Percentiles rank a stretch among this genome's conserved stretches.
phyloP scores from a whole-genome alignment of 108 stramenopile genomes.

The Cyclotella cryptica region DNA sequence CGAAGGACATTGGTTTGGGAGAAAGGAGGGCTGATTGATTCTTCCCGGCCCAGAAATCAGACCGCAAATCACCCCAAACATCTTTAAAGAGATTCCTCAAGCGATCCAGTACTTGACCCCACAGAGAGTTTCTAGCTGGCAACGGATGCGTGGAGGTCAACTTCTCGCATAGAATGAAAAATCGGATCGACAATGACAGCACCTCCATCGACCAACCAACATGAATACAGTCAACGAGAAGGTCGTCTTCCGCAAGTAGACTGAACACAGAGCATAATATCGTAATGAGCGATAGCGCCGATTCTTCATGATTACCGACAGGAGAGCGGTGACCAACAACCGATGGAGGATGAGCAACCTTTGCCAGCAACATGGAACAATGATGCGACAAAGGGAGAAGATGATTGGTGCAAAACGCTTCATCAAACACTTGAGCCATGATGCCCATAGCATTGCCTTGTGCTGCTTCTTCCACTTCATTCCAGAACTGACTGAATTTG shows the following conservation, averaged over 20 bases:
- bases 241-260: slow-evolving; percentile 28
- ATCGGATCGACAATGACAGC: slow-evolving; percentile 30
- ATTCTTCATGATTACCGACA: slow-evolving; percentile 2
- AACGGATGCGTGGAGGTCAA: slow-evolving; percentile 11
- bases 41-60: slow-evolving; percentile 4
- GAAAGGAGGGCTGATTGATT: not conserved
- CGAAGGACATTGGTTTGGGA: slow-evolving; percentile 4
- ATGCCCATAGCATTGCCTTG: slow-evolving; percentile 12
- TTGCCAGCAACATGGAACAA: slow-evolving; percentile 32
- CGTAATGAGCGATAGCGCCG: slow-evolving; percentile 27
- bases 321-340: not conserved
- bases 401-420: slow-evolving; percentile 18
- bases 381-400: slow-evolving; percentile 43
- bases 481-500: slow-evolving; percentile 44
- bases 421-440: slow-evolving; percentile 40
- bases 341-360: not conserved
- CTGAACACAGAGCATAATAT: slow-evolving; percentile 37
- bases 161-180: slow-evolving; percentile 23
- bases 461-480: slow-evolving; percentile 31
- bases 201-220: slow-evolving; percentile 45
- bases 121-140: slow-evolving; percentile 22
- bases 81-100: slow-evolving; percentile 32
- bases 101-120: slow-evolving; percentile 20
- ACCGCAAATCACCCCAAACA: slow-evolving; percentile 25
- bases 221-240: slow-evolving; percentile 36